These are phyloP conservation scores for Barnettozyma populi DNA, from an alignment of 805 yeast genomes.

Conservation along the genomic window DNA sequence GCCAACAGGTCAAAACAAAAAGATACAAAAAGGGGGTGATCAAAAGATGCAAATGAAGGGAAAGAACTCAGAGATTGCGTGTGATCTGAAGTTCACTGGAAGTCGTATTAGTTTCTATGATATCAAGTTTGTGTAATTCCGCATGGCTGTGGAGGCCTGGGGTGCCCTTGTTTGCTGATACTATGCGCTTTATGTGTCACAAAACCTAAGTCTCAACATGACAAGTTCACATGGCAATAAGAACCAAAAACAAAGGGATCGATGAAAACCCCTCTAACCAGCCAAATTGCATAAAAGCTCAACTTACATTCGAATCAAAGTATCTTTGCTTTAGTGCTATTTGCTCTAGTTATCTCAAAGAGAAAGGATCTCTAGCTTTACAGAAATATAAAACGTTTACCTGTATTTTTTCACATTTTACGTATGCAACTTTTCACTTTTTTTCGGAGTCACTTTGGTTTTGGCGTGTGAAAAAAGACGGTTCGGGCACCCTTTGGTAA, in stretches of 20 bases:
- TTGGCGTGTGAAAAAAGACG: conserved; percentile 6
- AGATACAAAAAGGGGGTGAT: neutral
- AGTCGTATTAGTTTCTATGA: neutral
- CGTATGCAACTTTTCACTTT: too few species aligned
- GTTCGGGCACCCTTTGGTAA: neutral
- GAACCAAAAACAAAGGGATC: neutral
- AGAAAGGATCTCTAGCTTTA: neutral
- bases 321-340: conserved; percentile 10
- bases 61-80: neutral
- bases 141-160: neutral
- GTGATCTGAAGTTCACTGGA: neutral
- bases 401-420: conserved; percentile 8
- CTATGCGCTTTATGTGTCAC: neutral
- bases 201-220: neutral
- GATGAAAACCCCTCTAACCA: neutral
- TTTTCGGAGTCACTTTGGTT: conserved; percentile 11
- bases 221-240: neutral
- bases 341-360: conserved; percentile 2
- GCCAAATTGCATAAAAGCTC: conserved; percentile 10
- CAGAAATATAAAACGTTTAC: neutral
- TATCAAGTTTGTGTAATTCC: neutral
- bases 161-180: neutral
- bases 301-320: conserved; percentile 10
- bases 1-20: neutral
- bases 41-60: neutral